A percentile compares a stretch with the other conserved stretches of the same genome.
These are phyloP conservation scores for Saccharomycopsis sp. DNA, from an alignment of 805 yeast species.

Conservation along the genomic window DNA sequence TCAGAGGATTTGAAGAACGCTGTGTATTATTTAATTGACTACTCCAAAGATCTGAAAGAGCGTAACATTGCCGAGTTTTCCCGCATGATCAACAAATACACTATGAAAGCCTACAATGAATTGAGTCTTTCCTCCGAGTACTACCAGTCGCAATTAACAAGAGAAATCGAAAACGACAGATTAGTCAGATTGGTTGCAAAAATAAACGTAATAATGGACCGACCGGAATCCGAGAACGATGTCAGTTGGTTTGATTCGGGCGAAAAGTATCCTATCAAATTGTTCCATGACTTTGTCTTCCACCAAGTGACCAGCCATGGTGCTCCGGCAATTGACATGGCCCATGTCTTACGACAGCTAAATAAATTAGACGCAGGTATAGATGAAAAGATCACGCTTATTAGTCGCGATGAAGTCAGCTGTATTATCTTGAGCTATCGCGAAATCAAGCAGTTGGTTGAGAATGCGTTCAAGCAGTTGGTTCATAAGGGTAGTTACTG, in stretches of 20 bases:
- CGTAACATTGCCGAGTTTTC: slow-evolving; percentile 32
- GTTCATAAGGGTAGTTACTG: neutral
- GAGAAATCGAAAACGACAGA: slow-evolving; percentile 84
- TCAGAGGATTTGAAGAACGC: slow-evolving; percentile 38
- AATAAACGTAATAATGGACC: slow-evolving; percentile 67
- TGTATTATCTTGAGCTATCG: slow-evolving; percentile 82
- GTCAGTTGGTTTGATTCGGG: slow-evolving; percentile 70
- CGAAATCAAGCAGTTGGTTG: slow-evolving; percentile 70
- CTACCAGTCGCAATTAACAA: slow-evolving; percentile 52
- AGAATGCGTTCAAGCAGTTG: slow-evolving; percentile 11
- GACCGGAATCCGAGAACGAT: slow-evolving; percentile 58
- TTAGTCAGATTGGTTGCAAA: slow-evolving; percentile 77
- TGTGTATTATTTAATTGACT: slow-evolving; percentile 33
- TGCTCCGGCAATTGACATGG: slow-evolving; percentile 70
- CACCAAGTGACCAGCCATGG: slow-evolving; percentile 78
- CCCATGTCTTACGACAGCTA: slow-evolving; percentile 69
- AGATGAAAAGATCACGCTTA: slow-evolving; percentile 74
- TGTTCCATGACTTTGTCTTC: slow-evolving; percentile 81
- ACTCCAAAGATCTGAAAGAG: neutral
- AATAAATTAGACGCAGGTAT: slow-evolving; percentile 91
- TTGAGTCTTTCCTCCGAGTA: slow-evolving; percentile 48
- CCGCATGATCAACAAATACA: slow-evolving; percentile 36
- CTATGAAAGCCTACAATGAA: slow-evolving; percentile 43
- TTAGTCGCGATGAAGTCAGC: slow-evolving; percentile 77
- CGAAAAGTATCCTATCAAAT: slow-evolving; percentile 58